These are phyloP conservation scores for Macrocybe gigantea DNA, from an alignment of 768 basidiomycete species.

Conservation along the genomic window DNA sequence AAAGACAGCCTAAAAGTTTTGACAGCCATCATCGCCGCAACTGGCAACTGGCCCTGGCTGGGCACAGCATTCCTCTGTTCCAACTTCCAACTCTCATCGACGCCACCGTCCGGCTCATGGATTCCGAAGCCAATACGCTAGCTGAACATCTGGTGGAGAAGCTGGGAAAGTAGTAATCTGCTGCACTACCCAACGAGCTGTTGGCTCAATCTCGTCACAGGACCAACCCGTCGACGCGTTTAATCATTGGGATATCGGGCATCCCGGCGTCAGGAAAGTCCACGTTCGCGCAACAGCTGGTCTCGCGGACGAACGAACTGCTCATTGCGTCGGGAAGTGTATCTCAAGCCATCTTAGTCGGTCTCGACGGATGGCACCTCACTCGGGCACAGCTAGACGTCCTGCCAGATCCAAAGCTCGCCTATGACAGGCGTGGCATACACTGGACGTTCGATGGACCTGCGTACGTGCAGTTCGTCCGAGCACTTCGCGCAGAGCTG, in stretches of 20 bases:
- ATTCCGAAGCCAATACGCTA: conserved; percentile 30
- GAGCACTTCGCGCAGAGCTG: conserved; percentile 38
- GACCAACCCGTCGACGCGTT: conserved; percentile 32
- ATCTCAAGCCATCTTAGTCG: conserved; percentile 56
- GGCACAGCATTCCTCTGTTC: not conserved
- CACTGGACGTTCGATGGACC: conserved; percentile 88
- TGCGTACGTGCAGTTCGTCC: conserved; percentile 67
- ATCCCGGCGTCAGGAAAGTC: conserved; percentile 89
- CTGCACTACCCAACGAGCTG: not conserved
- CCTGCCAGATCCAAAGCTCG: conserved; percentile 70
- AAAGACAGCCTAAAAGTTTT: not conserved
- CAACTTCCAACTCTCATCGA: not conserved
- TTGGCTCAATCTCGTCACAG: conserved; percentile 20
- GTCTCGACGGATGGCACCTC: conserved; percentile 92
- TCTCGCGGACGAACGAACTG: conserved; percentile 43
- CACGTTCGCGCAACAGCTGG: conserved; percentile 58
- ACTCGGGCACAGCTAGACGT: conserved; percentile 71
- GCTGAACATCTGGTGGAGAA: conserved; percentile 30
- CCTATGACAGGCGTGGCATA: conserved; percentile 75
- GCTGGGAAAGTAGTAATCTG: conserved; percentile 27
- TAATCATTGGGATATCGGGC: conserved; percentile 70
- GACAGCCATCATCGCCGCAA: conserved; percentile 1
- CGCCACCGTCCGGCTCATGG: conserved; percentile 23
- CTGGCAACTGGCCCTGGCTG: not conserved
- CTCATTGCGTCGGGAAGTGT: conserved; percentile 12